These are phyloP conservation scores for Penicillium verhagenii DNA, from an alignment of 495 filamentous ascomycete genomes.

Conservation along the genomic window DNA sequence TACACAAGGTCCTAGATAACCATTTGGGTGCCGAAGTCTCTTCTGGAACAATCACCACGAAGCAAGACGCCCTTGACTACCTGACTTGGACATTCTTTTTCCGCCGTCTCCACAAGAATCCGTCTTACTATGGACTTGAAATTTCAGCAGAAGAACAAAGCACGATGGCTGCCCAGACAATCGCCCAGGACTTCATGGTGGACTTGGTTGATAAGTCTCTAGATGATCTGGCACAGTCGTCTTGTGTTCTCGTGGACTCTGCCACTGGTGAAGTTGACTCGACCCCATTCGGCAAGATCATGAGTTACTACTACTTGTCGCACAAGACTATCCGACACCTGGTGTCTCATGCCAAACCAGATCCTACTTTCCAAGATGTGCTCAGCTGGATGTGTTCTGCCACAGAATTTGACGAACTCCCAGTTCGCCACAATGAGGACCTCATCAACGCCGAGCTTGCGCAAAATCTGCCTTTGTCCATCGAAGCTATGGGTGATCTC, in stretches of 20 bases:
- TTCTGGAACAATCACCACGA: conserved; percentile 84
- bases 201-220: conserved; percentile 85
- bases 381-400: conserved; percentile 90
- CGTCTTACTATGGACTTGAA: conserved; percentile 94
- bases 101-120: conserved; percentile 94
- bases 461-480: conserved; percentile 68
- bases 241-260: conserved; percentile 75
- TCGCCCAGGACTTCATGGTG: conserved; percentile 91
- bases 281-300: conserved; percentile 92
- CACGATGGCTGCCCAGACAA: conserved; percentile 74
- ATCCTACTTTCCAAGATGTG: conserved; percentile 80
- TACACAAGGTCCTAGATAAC: conserved; percentile 96
- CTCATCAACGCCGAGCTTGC: conserved; percentile 94
- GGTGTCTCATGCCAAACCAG: conserved; percentile 68
- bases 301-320: conserved; percentile 98
- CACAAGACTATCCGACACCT: conserved; percentile 92
- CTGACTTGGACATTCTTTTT: conserved; percentile 99
- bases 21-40: conserved; percentile 95
- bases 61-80: conserved; percentile 97
- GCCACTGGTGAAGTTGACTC: conserved; percentile 82
- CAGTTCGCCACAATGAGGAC: conserved; percentile 98
- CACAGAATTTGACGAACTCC: conserved; percentile 95
- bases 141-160: conserved; percentile 94
- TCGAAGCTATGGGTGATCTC: conserved; percentile 64
- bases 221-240: conserved; percentile 73